Evolutionary conservation across 2,329 filamentous ascomycete species (phyloP).

Genomic region (Leptographium wingfieldii): DNA sequence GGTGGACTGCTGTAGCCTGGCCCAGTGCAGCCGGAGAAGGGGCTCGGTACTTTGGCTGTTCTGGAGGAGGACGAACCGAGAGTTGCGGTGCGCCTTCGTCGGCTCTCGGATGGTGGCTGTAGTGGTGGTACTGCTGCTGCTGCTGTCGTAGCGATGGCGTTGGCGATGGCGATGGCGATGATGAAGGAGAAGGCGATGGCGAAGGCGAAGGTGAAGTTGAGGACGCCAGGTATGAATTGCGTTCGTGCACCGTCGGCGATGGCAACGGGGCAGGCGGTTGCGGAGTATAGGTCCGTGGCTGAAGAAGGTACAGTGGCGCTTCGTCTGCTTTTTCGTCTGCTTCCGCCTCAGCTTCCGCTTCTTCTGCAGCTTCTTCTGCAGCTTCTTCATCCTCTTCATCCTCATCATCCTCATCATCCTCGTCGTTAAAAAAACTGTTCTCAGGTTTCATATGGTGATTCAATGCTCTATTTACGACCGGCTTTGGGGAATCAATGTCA

Average conservation of each 20-base stretch:
- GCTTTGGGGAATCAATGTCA: not conserved
- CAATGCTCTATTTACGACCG: not conserved
- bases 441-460: not conserved
- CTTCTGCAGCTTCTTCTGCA: too few relatives aligned
- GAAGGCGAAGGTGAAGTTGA: not conserved
- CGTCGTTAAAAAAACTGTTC: not conserved
- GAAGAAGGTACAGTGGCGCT: conserved; percentile 35
- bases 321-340: not conserved
- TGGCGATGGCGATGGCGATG: not conserved
- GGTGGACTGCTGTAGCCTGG: not conserved
- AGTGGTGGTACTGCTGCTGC: not conserved
- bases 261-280: conserved; percentile 33
- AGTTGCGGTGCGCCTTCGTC: not conserved
- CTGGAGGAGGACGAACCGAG: not conserved
- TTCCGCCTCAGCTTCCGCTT: not conserved
- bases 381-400: not conserved
- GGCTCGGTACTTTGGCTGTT: not conserved
- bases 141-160: too few relatives aligned
- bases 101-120: not conserved
- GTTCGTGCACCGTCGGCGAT: conserved; percentile 27
- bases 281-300: conserved; percentile 46
- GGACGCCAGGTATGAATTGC: not conserved
- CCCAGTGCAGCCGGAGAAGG: not conserved
- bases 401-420: not conserved
- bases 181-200: too few relatives aligned